Evolutionary conservation across 495 filamentous ascomycete species (phyloP).

Genomic region (Cercophora samala): DNA sequence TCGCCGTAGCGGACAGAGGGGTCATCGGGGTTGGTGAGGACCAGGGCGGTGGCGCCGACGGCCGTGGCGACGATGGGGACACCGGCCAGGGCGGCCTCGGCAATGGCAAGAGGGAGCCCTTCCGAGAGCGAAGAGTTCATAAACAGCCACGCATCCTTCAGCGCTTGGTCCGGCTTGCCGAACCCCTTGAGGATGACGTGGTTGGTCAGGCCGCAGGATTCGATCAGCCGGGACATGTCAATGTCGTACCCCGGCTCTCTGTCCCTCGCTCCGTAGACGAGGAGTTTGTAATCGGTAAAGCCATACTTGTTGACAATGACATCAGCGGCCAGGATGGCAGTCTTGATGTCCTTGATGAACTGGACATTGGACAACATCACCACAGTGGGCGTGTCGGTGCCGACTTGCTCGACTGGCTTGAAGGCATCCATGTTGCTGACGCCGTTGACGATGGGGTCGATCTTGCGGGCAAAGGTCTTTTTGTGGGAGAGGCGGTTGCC

Average conservation of each 20-base stretch:
- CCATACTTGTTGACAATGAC: conserved; percentile 64
- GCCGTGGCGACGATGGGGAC: conserved; percentile 64
- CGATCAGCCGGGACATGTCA: conserved; percentile 61
- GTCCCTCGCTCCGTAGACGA: conserved; percentile 62
- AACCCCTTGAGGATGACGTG: conserved; percentile 55
- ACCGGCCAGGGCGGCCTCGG: conserved; percentile 61
- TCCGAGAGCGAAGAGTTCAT: conserved; percentile 66
- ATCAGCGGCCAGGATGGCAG: conserved; percentile 59
- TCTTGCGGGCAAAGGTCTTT: conserved; percentile 57
- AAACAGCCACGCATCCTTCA: conserved; percentile 63
- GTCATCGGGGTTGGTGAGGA: conserved; percentile 59
- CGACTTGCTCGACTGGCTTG: conserved; percentile 56
- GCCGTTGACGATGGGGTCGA: conserved; percentile 67
- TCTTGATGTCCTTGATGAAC: conserved; percentile 67
- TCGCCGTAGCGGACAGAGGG: conserved; percentile 55
- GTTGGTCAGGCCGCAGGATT: conserved; percentile 53
- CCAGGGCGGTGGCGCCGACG: conserved; percentile 60
- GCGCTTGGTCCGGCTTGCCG: conserved; percentile 55
- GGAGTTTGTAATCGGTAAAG: conserved; percentile 58
- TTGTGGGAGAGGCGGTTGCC: conserved; percentile 57
- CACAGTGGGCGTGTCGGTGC: conserved; percentile 56
- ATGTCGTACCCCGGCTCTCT: conserved; percentile 59
- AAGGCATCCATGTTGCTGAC: conserved; percentile 66
- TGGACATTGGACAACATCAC: conserved; percentile 67
- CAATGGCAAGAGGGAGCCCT: conserved; percentile 62